These are phyloP conservation scores for Globisporangium solare DNA, from an alignment of 352 stramenopile species.

Conservation along the genomic window DNA sequence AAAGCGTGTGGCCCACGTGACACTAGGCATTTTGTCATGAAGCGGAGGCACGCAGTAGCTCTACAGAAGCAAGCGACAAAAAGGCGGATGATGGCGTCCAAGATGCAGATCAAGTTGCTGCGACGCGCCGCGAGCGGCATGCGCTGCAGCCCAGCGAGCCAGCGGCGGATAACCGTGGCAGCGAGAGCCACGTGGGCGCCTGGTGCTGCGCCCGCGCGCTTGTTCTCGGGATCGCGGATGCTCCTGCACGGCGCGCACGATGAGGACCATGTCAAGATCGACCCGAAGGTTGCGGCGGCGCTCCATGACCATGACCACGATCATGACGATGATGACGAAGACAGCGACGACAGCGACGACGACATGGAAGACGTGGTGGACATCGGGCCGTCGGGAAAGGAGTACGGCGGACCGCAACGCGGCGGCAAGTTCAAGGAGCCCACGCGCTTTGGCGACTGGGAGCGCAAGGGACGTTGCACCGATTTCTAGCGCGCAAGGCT, in stretches of 20 bases:
- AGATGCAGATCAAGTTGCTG: slow-evolving; percentile 3
- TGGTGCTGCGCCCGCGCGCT: background rate
- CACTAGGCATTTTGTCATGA: background rate
- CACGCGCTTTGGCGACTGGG: slow-evolving; percentile 97
- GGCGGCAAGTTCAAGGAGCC: slow-evolving; percentile 93
- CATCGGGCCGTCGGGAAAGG: slow-evolving; percentile 76
- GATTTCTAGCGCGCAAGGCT: slow-evolving; percentile 68
- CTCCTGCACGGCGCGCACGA: slow-evolving; percentile 19
- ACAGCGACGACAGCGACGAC: slow-evolving; percentile 74
- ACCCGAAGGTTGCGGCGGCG: slow-evolving; percentile 15
- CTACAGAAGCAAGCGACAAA: background rate
- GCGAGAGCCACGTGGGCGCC: background rate
- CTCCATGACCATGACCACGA: slow-evolving; percentile 19
- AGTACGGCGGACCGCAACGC: slow-evolving; percentile 93
- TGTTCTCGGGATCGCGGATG: slow-evolving; percentile 25
- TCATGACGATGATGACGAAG: slow-evolving; percentile 21
- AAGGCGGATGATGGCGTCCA: slow-evolving; percentile 3
- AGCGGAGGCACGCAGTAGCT: background rate
- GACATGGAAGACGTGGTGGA: slow-evolving; percentile 94
- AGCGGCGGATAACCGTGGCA: background rate
- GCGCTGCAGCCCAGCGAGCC: background rate
- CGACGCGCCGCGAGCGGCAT: background rate
- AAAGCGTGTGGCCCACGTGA: slow-evolving; percentile 1
- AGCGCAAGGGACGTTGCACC: slow-evolving; percentile 94
- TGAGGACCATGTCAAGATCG: slow-evolving; percentile 32